These are phyloP conservation scores for Arthrobotrys sinensis DNA, from an alignment of 2,329 filamentous ascomycete genomes.

Conservation along the genomic window DNA sequence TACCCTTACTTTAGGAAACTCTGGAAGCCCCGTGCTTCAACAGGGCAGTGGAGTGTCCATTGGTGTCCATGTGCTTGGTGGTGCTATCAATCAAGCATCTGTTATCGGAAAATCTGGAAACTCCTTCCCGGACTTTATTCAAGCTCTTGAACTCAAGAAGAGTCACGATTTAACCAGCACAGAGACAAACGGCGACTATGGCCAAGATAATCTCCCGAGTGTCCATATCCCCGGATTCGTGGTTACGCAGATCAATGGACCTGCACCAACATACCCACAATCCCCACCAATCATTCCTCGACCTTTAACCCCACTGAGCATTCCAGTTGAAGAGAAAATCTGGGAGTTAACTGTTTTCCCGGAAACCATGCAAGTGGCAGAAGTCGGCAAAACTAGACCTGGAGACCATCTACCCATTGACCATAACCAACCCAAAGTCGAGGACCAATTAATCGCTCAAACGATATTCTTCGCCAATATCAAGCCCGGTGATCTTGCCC, in stretches of 20 bases:
- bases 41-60: conserved; percentile 59
- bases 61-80: conserved; percentile 65
- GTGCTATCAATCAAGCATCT: conserved; percentile 61
- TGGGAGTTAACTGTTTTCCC: conserved; percentile 1
- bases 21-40: conserved; percentile 65
- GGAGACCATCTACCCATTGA: conserved; percentile 2
- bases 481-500: background rate
- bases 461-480: conserved; percentile 6
- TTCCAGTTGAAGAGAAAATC: conserved; percentile 12
- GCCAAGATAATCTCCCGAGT: background rate
- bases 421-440: background rate
- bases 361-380: background rate
- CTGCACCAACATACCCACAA: background rate
- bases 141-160: background rate
- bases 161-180: background rate
- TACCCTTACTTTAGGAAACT: conserved; percentile 61
- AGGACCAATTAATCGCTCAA: background rate
- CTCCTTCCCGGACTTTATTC: conserved; percentile 1
- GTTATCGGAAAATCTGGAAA: conserved; percentile 59
- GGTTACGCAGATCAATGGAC: conserved; percentile 2
- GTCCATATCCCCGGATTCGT: conserved; percentile 6
- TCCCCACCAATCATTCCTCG: background rate
- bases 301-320: conserved; percentile 1
- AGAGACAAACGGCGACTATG: background rate
- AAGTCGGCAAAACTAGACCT: conserved; percentile 4